Evolutionary conservation across 2,329 filamentous ascomycete species (phyloP).

Genomic region (Fusarium proliferatum): DNA sequence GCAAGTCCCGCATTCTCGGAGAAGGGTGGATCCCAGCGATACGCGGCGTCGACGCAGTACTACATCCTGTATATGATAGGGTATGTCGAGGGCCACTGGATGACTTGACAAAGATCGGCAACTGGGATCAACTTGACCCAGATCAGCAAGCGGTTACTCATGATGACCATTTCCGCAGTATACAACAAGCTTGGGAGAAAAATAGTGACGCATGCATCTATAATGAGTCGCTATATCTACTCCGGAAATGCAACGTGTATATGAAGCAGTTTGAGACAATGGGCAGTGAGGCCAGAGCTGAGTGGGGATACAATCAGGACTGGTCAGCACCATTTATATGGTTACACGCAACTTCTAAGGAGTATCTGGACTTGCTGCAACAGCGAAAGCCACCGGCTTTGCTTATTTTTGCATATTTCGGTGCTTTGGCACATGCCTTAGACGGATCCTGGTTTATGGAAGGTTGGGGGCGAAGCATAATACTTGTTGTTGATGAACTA

Average conservation of each 20-base stretch:
- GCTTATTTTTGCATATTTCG: neutral
- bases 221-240: neutral
- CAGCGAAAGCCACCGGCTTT: neutral
- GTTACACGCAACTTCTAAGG: neutral
- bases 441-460: neutral
- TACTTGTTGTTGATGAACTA: too few species aligned
- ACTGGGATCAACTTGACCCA: neutral
- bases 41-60: neutral
- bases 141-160: neutral
- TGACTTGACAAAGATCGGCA: neutral
- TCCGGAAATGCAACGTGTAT: neutral
- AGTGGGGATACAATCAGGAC: neutral
- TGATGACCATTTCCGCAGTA: neutral
- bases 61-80: neutral
- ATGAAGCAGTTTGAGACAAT: neutral
- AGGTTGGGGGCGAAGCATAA: neutral
- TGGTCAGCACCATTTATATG: neutral
- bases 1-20: neutral
- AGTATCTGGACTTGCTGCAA: neutral
- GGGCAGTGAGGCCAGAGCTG: neutral
- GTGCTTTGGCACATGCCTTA: neutral
- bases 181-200: neutral
- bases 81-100: neutral
- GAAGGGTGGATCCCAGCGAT: neutral
- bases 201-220: neutral